Evolutionary conservation across 2,329 filamentous ascomycete genomes (phyloP).

Genomic region (Arthrocladium fulminans): DNA sequence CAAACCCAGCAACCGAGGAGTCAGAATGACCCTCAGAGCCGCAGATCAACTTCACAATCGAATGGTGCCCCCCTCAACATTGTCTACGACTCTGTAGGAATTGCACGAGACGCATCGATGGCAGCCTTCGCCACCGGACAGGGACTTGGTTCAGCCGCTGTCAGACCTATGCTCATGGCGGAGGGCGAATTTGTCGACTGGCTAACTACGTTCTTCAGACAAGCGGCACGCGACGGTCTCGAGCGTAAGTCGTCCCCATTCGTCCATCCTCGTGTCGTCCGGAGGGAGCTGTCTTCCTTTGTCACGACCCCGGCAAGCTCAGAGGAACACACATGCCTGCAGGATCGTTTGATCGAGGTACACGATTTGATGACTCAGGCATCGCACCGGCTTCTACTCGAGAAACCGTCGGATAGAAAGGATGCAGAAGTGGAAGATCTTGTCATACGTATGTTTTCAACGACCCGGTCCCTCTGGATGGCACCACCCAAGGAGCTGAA

Average conservation of each 20-base stretch:
- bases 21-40: neutral
- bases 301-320: neutral
- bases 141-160: neutral
- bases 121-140: conserved; percentile 5
- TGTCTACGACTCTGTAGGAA: conserved; percentile 13
- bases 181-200: neutral
- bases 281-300: neutral
- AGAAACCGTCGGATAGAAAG: conserved; percentile 2
- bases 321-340: conserved; percentile 4
- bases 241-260: conserved; percentile 12
- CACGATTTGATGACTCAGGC: conserved; percentile 14
- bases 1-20: neutral
- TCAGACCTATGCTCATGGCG: conserved; percentile 1
- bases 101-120: conserved; percentile 14
- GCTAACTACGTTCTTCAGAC: conserved; percentile 5
- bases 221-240: conserved; percentile 10
- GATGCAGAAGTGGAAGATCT: conserved; percentile 3
- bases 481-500: conserved; percentile 11
- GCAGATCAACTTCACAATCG: neutral
- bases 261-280: conserved; percentile 13
- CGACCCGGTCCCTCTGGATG: conserved; percentile 12
- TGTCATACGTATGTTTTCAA: conserved; percentile 9
- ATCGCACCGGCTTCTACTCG: conserved; percentile 7
- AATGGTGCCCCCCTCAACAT: conserved; percentile 6
- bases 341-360: conserved; percentile 12